These are phyloP conservation scores for Amylocarpus encephaloides DNA, from an alignment of 2,329 filamentous ascomycete species.

Conservation along the genomic window DNA sequence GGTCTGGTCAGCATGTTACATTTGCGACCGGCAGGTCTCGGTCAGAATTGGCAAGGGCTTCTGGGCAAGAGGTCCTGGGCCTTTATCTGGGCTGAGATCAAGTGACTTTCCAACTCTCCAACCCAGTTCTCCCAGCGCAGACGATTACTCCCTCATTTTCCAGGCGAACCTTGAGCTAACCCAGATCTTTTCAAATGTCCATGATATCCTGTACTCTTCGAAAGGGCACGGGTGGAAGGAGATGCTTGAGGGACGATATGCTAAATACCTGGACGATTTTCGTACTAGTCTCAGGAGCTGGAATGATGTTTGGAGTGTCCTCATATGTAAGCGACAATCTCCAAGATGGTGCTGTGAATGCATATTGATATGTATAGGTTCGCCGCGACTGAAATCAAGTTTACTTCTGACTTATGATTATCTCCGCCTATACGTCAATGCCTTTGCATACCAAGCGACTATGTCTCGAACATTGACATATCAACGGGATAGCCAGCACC, in stretches of 20 bases:
- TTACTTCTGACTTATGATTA: constrained; percentile 68
- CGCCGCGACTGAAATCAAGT: constrained; percentile 59
- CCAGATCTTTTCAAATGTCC: constrained; percentile 66
- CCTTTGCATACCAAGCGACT: constrained; percentile 69
- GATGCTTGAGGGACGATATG: constrained; percentile 65
- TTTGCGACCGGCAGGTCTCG: constrained; percentile 56
- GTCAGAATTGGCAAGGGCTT: constrained; percentile 67
- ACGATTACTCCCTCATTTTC: constrained; percentile 63
- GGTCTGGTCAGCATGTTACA: constrained; percentile 64
- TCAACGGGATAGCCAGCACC: constrained; percentile 29
- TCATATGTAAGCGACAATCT: constrained; percentile 46
- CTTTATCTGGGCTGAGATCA: constrained; percentile 45
- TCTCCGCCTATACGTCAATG: constrained; percentile 65
- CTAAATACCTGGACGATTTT: constrained; percentile 71
- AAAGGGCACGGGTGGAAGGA: constrained; percentile 63
- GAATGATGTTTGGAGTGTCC: constrained; percentile 63
- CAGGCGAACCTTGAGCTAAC: constrained; percentile 67
- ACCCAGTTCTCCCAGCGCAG: constrained; percentile 50
- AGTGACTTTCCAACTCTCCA: constrained; percentile 49
- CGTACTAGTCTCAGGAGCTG: constrained; percentile 61
- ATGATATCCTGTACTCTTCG: constrained; percentile 67
- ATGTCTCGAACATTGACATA: constrained; percentile 41
- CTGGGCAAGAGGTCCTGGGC: constrained; percentile 68
- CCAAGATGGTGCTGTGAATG: constrained; percentile 1
- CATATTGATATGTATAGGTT: constrained; percentile 37